Conservation (phyloP, 768 basidiomycete species). For the Tricholomella constricta region DNA sequence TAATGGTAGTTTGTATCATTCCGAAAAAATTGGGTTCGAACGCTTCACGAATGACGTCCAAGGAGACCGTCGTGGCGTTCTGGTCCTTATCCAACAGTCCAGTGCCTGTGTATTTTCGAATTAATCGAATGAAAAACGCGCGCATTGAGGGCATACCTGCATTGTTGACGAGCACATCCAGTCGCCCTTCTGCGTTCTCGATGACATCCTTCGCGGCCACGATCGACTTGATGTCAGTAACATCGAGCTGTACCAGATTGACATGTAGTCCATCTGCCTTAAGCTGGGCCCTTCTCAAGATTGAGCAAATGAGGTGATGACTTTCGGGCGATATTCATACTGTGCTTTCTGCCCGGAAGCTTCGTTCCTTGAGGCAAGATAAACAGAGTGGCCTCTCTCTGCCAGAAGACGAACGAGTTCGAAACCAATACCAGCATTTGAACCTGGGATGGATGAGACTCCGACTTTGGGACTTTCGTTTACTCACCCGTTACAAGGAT, state of each 20-base stretch:
- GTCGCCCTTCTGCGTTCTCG: constrained; percentile 38
- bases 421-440: constrained; percentile 48
- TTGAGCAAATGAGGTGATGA: neutral
- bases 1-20: constrained; percentile 42
- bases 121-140: neutral
- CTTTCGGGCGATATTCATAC: constrained; percentile 24
- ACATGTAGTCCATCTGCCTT: constrained; percentile 24
- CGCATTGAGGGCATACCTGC: constrained; percentile 30
- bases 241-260: constrained; percentile 40
- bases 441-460: constrained; percentile 25
- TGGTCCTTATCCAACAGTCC: constrained; percentile 32
- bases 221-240: constrained; percentile 37
- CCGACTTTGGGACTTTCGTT: neutral
- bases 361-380: constrained; percentile 44
- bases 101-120: constrained; percentile 21
- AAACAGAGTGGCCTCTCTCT: constrained; percentile 44
- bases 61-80: constrained; percentile 35
- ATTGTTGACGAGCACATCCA: constrained; percentile 51
- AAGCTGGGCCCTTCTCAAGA: constrained; percentile 18
- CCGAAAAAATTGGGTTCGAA: constrained; percentile 48
- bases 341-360: constrained; percentile 40
- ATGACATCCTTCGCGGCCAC: constrained; percentile 36
- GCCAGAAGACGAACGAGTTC: constrained; percentile 46
- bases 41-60: constrained; percentile 33
- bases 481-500: constrained; percentile 21